A percentile compares a stretch with the other conserved stretches of the same genome.
Conservation (phyloP, 2,329 filamentous ascomycete species). For the Exophiala spinifera region DNA sequence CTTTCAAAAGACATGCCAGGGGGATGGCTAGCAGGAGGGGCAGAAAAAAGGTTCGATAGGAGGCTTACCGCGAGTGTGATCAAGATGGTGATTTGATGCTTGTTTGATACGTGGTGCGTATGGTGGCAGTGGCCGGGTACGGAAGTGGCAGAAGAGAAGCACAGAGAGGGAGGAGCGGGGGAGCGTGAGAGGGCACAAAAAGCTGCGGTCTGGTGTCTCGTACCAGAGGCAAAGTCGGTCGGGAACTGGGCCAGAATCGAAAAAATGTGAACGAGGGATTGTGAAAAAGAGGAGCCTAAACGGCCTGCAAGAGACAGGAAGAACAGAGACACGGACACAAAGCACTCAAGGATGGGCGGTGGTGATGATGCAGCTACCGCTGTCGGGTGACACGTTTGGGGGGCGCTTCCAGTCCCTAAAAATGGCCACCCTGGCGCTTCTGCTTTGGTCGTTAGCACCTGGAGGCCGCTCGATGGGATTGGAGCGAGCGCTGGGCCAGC, state of each 20-base stretch:
- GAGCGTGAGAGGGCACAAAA: slow-evolving; percentile 6
- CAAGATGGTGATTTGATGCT: slow-evolving; percentile 19
- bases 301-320: slow-evolving; percentile 9
- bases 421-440: slow-evolving; percentile 1
- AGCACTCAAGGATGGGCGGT: slow-evolving; percentile 3
- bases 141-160: slow-evolving; percentile 14
- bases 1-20: slow-evolving; percentile 17
- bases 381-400: not conserved
- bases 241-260: slow-evolving; percentile 14
- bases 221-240: not conserved
- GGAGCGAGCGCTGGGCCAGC: not conserved
- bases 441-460: not conserved
- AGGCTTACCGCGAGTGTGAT: slow-evolving; percentile 26
- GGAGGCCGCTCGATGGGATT: not conserved
- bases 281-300: slow-evolving; percentile 12
- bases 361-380: not conserved
- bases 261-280: slow-evolving; percentile 12
- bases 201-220: slow-evolving; percentile 5
- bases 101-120: slow-evolving; percentile 23
- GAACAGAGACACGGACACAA: not conserved
- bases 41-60: slow-evolving; percentile 16
- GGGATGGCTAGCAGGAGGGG: slow-evolving; percentile 15
- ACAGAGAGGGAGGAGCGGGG: slow-evolving; percentile 5
- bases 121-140: slow-evolving; percentile 10
- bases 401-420: not conserved